Base-by-base conservation (phyloP, 805 yeast genomes). In the Candida suzukii region DNA sequence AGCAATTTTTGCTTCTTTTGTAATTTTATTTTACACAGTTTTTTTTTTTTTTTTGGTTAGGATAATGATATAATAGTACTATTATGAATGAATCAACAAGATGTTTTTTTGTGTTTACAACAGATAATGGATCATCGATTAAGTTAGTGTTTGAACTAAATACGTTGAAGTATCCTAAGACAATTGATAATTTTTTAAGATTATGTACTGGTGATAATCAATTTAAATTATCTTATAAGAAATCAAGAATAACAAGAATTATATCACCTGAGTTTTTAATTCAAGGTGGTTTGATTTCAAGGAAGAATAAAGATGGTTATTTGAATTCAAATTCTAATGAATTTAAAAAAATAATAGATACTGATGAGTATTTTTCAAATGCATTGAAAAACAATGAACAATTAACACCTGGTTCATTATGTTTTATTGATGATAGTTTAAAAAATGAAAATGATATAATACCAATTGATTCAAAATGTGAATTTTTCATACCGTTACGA, bases 211-310 rank as follows among this genome's bases (percentile, higher is more conserved):
- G 50, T 4, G 21, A 32, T 8, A 41, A n/a, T 17, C 38, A 30
- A 5, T 13, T 30, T 2, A 32, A 39, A 9, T 22, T 42, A 5
- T 46, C 48, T 13, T 57, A 48, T 35, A 46, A 48, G 31, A 45
- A 49, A 16, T 39, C 57, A 1, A 7, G 21, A 13, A 40, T 58
- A 3, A 47, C 61, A 2, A 44, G 61, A 30, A 41, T 58, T 6
- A 42, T 57, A 27, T 46, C 60, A 8, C 62, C 63, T 4, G 62
- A 58, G 38, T 57, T 47, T 41, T 41, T 58, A 4, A 38, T 57
- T 2, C 62, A 57, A 20, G 61, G 62, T 9, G 34, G 38, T 14
- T 41, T 56, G 1, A 37, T 38, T 1, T 39, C 48, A 31, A 24
- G 54, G 17, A 44, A 25, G 14, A 2, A 3, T 44, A 6, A 17